Evolutionary conservation across 805 yeast genomes (phyloP).

Genomic region (Saturnispora quitensis): DNA sequence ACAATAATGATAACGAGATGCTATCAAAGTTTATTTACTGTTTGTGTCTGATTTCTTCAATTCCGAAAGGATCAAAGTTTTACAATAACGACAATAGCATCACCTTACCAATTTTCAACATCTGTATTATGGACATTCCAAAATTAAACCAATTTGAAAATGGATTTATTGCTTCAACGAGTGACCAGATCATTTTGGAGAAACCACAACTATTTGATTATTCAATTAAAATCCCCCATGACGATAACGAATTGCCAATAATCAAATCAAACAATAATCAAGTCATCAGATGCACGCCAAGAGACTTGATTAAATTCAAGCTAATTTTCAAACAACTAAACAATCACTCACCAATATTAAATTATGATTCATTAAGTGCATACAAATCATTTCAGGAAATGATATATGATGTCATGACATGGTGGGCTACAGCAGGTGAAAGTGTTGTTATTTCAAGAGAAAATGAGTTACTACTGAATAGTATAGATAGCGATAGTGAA

Average conservation of each 20-base stretch:
- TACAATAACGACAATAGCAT: constrained; percentile 21
- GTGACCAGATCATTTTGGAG: constrained; percentile 55
- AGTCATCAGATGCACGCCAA: constrained; percentile 25
- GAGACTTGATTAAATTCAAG: constrained; percentile 31
- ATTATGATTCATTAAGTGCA: constrained; percentile 12
- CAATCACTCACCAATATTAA: neutral
- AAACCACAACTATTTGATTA: constrained; percentile 44
- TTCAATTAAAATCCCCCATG: constrained; percentile 24
- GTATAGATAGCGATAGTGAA: constrained; percentile 12
- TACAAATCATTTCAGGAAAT: constrained; percentile 11
- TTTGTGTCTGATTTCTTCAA: constrained; percentile 48
- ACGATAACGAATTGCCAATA: constrained; percentile 15
- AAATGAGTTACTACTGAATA: constrained; percentile 24
- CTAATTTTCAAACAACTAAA: constrained; percentile 19
- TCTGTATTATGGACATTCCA: constrained; percentile 50
- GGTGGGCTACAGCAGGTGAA: constrained; percentile 89
- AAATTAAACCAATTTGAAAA: constrained; percentile 22
- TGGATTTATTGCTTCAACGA: constrained; percentile 52
- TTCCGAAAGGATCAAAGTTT: constrained; percentile 45
- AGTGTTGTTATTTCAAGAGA: constrained; percentile 34
- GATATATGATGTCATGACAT: constrained; percentile 61
- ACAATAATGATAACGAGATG: constrained; percentile 2
- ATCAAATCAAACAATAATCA: constrained; percentile 11
- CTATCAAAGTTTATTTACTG: constrained; percentile 47
- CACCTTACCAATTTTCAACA: constrained; percentile 48